Percentiles rank a stretch among this genome's conserved stretches.
Conservation (phyloP, 768 basidiomycete genomes). For the Phaeotremella fagi region DNA sequence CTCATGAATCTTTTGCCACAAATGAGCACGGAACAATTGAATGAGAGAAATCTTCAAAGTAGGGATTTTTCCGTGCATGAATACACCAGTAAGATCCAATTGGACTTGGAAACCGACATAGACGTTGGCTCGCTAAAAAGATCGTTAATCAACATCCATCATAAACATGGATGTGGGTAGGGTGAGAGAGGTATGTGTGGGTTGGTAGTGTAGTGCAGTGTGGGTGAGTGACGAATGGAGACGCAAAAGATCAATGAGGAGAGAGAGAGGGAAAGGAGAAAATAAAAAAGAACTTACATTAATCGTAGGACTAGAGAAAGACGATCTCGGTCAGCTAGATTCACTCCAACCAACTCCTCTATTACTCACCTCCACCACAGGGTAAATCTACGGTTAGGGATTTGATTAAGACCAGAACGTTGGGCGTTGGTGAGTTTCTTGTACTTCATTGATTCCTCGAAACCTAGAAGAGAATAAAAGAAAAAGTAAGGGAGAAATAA, state of each 20-base stretch:
- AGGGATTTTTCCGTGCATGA: constrained; percentile 86
- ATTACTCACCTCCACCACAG: too few species aligned
- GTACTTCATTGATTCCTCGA: constrained; percentile 60
- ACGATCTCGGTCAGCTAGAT: too few species aligned
- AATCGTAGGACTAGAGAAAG: too few species aligned
- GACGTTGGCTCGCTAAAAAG: constrained; percentile 97
- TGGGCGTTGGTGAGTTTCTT: constrained; percentile 84
- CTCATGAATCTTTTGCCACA: constrained; percentile 96
- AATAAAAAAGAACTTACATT: too few species aligned
- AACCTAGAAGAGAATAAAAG: too few species aligned
- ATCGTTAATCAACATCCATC: constrained; percentile 79
- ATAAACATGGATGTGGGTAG: background rate
- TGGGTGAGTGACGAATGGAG: too few species aligned
- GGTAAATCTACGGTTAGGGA: constrained; percentile 98
- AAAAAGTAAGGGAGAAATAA: too few species aligned
- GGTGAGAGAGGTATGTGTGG: background rate
- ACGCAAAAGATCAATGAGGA: too few species aligned
- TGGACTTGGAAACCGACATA: constrained; percentile 99
- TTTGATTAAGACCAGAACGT: constrained; percentile 71
- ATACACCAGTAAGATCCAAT: constrained; percentile 71
- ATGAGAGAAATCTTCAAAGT: constrained; percentile 92
- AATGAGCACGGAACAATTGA: constrained; percentile 98
- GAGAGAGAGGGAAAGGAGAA: too few species aligned
- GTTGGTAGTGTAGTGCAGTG: too few species aligned
- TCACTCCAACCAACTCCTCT: too few species aligned